Base-by-base conservation (phyloP, 2,329 filamentous ascomycete species). In the Neocatenulostroma microsporum region DNA sequence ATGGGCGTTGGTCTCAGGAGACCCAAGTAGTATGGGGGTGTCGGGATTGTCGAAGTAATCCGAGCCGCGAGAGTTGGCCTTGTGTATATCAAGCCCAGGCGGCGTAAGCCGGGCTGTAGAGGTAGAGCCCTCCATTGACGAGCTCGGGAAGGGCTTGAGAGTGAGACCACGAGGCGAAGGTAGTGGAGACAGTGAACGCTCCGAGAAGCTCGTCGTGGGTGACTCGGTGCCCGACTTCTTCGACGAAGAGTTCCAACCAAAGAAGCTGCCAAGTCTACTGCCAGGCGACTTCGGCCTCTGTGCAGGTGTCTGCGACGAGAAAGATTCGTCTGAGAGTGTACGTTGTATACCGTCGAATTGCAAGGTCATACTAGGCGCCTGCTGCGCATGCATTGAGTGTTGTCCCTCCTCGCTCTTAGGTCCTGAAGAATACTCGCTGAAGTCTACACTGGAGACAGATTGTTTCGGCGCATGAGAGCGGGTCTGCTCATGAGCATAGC, bases 251-350 rank as follows among this genome's bases (percentile, higher is more conserved):
- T 76, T 79, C 74, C 78, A 81, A 42, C 76, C 74, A 50, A 83
- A 83, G 58, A 82, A 79, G 11, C 74, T 77, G 29, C 73, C 74
- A 50, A 82, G 70, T 39, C 66, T 68, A n/a, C n/a, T n/a, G 13
- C 50, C 60, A 5, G 65, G 66, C 14, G 66, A 67, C 43, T 64
- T 67, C 12, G 64, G 61, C 41, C 62, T 60, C 34, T 53, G 57
- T 11, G 38, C 45, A 21, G 21, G 42, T 32, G 37, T 34, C 14
- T 45, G 40, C 21, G 48, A 46, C 17, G 39, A 41, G 17, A 52
- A 32, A 14, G 54, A 56, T 15, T 58, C 53, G 36, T 58, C 52
- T n/a, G 58, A 53, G 10, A 56, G 42, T 35, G 51, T 56, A 29
- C 56, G 45, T 36, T 56, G 53, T n/a, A 57, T 48, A 31, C 54